Base-by-base conservation (phyloP, 202 grass and related monocot genomes). In the Carex arenaria region DNA sequence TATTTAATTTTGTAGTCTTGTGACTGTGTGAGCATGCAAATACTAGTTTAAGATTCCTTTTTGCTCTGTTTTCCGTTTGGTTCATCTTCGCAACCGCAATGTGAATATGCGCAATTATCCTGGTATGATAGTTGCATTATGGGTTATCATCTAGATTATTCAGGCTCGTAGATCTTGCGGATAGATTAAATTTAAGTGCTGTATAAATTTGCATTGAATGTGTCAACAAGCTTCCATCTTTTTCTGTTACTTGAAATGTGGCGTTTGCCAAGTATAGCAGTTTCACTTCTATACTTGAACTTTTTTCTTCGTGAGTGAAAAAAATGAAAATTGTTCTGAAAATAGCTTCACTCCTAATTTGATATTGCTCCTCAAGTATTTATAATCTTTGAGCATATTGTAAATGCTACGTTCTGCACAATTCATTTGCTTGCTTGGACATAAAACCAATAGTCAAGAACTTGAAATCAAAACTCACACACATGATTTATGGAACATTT, bases 1-100 rank as follows among this genome's bases (percentile, higher is more conserved):
- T 68, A 56, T 82, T 82, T 82, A 69, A 67, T 82, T 82, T 82
- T 82, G 63, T 82, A 82, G 64, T 69, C 64, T 54, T 69, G 42
- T 82, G 26, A 82, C 64, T 69, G 38, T 56, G 38, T 69, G 80
- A 53, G 43, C 80, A 67, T 82, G 64, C 63, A 57, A 82, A 82
- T 68, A 69, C 63, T 82, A 82, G 80, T 65, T 36, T 82, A 66
- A 67, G 34, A 20, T 69, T 82, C 26, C 26, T 82, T 15, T 77
- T 36, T 36, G 26, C 53, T 57, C 53, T 78, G 11, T 72, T 13
- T 74, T 30, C 5, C 23, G 10, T 53, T 74, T 74, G 20, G 53
- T 78, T 57, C 59, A 55, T 1, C 30, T 59, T 36, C 53, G 38
- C 38, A 7, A 40, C 38, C 8, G 53, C 73, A 78, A 59, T 9